phyloP scores from a whole-genome alignment of 257 asterid species.

The Solanum ahanhuiri region DNA sequence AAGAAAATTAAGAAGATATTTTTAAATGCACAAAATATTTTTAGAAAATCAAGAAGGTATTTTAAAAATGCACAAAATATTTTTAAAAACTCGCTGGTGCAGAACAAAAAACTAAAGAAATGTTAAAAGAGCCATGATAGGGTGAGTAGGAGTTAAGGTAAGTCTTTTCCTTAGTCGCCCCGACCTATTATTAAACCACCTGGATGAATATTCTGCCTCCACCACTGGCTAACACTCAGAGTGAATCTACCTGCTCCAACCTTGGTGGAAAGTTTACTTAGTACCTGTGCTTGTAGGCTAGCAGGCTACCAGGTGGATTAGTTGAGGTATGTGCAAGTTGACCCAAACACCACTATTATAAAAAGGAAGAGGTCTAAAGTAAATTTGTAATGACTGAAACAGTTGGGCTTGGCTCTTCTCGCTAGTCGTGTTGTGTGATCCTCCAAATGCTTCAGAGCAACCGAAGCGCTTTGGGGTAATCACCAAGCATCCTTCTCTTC shows the following conservation, averaged over 20 bases:
- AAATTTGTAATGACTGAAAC: background rate
- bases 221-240: background rate
- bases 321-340: background rate
- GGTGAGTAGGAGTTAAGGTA: background rate
- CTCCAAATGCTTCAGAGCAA: background rate
- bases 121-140: background rate
- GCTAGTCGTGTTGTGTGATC: background rate
- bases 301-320: background rate
- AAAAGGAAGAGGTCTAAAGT: background rate
- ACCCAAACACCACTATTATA: background rate
- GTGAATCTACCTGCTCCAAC: background rate
- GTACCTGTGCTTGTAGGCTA: background rate
- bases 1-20: background rate
- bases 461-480: background rate
- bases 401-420: background rate
- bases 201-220: background rate
- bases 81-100: background rate
- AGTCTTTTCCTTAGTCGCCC: background rate
- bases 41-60: background rate
- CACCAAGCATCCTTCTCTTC: background rate
- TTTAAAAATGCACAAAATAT: background rate
- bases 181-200: background rate
- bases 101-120: background rate
- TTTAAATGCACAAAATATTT: background rate
- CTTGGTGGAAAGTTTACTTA: background rate